Percentiles rank a stretch among this genome's conserved stretches.
These are phyloP conservation scores for Phylloporus arenicola DNA, from an alignment of 768 basidiomycete species.

Conservation along the genomic window DNA sequence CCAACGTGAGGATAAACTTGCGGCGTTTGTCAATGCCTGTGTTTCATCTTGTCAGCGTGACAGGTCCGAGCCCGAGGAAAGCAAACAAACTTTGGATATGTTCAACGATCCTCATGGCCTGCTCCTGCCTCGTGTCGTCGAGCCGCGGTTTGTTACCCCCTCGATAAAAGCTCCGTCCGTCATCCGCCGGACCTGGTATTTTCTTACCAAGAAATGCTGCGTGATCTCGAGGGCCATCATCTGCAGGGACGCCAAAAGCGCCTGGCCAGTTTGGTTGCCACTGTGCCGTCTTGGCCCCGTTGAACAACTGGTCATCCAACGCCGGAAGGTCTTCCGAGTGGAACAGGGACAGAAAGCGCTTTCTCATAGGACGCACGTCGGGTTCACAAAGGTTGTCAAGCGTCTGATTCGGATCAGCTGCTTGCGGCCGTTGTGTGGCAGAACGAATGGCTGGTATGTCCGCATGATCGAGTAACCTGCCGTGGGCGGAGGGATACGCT, in stretches of 20 bases:
- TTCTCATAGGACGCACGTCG: constrained; percentile 5
- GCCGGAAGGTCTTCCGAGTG: constrained; percentile 8
- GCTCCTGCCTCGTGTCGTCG: constrained; percentile 29
- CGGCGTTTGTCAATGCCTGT: constrained; percentile 45
- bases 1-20: constrained; percentile 80
- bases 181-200: constrained; percentile 3
- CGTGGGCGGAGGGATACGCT: neutral
- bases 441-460: neutral
- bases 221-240: constrained; percentile 10
- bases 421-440: neutral
- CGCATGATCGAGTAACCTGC: neutral
- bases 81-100: constrained; percentile 45
- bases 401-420: neutral
- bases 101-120: constrained; percentile 34
- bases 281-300: constrained; percentile 21
- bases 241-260: constrained; percentile 18
- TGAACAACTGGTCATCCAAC: constrained; percentile 24
- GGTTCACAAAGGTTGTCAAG: constrained; percentile 7
- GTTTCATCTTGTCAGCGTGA: constrained; percentile 1
- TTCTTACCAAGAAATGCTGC: constrained; percentile 8
- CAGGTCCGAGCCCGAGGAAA: neutral
- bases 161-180: constrained; percentile 26
- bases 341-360: constrained; percentile 13
- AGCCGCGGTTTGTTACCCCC: constrained; percentile 26
- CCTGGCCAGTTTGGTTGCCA: constrained; percentile 22